Evolutionary conservation across 441 rosid species (phyloP), one percentile per base, ranked within the genome.

Genomic region (Gossypium davidsonii): DNA sequence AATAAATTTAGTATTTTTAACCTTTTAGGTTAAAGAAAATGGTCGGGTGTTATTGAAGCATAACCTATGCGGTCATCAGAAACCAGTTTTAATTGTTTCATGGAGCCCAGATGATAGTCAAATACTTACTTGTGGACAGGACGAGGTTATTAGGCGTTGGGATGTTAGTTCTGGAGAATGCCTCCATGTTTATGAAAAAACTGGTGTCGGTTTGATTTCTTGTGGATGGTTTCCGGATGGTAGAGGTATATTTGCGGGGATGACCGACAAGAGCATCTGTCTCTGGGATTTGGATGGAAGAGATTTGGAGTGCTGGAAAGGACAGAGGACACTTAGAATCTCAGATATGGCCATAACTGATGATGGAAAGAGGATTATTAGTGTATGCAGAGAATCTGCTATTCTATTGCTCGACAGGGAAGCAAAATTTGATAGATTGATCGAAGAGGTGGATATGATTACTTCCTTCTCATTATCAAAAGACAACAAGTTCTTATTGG

Each of bases 191-290:
- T 88, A 87, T 14, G 91, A 88, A 69, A 88, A 87, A 80, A 34
- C 73, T 26, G 84, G 88, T 53, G 60, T 76, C 25, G 85, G 89
- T 52, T 72, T 87, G 74, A 65, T 90, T 53, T 88, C 95, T 23
- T 90, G 95, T 44, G 92, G 87, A 44, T 90, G 92, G 95, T 79
- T 81, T 62, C 83, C 90, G 9, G 84, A 84, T 60, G 90, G 91
- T 52, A 81, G 52, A 68, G 81, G 88, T 59, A 81, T 90, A 71
- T 82, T 86, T 61, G 78, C 83, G 1, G 92, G 91, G 34, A 70
- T 87, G 81, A 82, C 68, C 67, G 95, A 90, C 72, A 79, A 70
- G 83, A 87, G 86, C 82, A 86, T 88, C 74, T 85, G 87, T 75
- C 72, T 87, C 81, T 88, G 92, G 83, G 89, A 88, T 79, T 78